Base-by-base conservation (phyloP, 2,329 filamentous ascomycete species). In the Aspergillus ochraceus region DNA sequence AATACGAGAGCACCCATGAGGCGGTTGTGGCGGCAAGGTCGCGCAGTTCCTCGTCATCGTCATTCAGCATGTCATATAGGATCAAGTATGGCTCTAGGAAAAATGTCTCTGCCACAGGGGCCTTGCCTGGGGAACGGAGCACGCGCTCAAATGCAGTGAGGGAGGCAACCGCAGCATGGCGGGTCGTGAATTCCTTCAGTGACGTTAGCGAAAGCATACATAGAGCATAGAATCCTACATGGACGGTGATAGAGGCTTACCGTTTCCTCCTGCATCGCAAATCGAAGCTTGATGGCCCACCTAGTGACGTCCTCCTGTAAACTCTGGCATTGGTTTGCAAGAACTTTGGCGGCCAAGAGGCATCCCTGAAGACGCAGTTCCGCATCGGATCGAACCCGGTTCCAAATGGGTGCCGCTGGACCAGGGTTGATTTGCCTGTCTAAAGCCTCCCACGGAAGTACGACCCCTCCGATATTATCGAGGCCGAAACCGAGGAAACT, bases 21-120 rank as follows among this genome's bases (percentile, higher is more conserved):
- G 74, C 72, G 2, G 73, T 71, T 6, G 69, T 64, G 6, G 78
- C 84, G 8, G 88, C 89, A 1, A 84, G 73, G 36, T 88, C 84
- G 49, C 94, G 86, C 63, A 97, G 85, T 59, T 97, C 92, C 62
- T 97, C 91, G 70, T 98, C 94, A 71, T 98, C 94, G 71, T 98
- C 95, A 70, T 91, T 90, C 4, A 96, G 82, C 50, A 87, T 81
- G 70, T 92, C 88, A 74, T 95, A 93, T 1, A 94, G 78, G 3
- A 88, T 80, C 5, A 92, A 73, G 54, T 90, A 83, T 30, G 85
- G 78, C 1, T 84, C 78, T 1, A 91, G 74, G 36, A 86, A 77
- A 14, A 63, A 57, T 64, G 49, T 63, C 61, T 60, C 69, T 62
- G 61, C 65, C 45, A 66, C 51, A 52, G 69, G 69, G 45, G 57